Evolutionary conservation across 257 asterid genomes (phyloP).

Genomic region (Primulina huaijiensis): DNA sequence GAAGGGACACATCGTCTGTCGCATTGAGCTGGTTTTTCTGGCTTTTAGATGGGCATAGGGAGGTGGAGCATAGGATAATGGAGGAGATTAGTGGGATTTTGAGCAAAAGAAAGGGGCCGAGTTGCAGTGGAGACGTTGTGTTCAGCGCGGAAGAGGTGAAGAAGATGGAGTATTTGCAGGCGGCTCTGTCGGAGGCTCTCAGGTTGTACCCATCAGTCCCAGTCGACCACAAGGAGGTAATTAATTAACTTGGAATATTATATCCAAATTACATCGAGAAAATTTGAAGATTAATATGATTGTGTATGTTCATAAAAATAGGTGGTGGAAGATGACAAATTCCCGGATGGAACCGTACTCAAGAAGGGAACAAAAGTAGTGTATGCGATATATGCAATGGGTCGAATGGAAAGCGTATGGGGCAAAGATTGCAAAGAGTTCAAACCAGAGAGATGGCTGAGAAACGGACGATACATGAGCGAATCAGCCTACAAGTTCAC

Average conservation of each 20-base stretch:
- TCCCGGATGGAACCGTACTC: slow-evolving; percentile 81
- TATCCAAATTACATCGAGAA: too few species aligned
- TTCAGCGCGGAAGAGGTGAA: slow-evolving; percentile 81
- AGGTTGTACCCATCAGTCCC: slow-evolving; percentile 95
- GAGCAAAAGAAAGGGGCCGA: slow-evolving; percentile 40
- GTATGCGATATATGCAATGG: slow-evolving; percentile 90
- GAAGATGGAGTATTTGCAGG: slow-evolving; percentile 95
- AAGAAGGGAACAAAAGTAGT: slow-evolving; percentile 90
- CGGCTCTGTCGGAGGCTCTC: slow-evolving; percentile 86
- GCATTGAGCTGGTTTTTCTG: slow-evolving; percentile 97
- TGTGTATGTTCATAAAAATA: neutral
- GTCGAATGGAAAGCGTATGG: slow-evolving; percentile 87
- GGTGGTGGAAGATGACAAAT: slow-evolving; percentile 78
- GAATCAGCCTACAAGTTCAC: slow-evolving; percentile 94
- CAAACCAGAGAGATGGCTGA: slow-evolving; percentile 89
- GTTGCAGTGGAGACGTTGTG: slow-evolving; percentile 27
- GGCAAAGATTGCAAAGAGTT: slow-evolving; percentile 79
- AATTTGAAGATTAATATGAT: too few species aligned
- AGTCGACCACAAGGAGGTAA: slow-evolving; percentile 94
- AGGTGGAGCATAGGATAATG: slow-evolving; percentile 67
- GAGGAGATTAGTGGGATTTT: slow-evolving; percentile 60
- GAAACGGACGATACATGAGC: slow-evolving; percentile 72
- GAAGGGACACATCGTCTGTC: slow-evolving; percentile 95
- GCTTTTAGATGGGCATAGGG: slow-evolving; percentile 53
- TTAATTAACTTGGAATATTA: too few species aligned